phyloP scores from a whole-genome alignment of 2,329 filamentous ascomycete genomes.

The Zasmidium citrigriseum region DNA sequence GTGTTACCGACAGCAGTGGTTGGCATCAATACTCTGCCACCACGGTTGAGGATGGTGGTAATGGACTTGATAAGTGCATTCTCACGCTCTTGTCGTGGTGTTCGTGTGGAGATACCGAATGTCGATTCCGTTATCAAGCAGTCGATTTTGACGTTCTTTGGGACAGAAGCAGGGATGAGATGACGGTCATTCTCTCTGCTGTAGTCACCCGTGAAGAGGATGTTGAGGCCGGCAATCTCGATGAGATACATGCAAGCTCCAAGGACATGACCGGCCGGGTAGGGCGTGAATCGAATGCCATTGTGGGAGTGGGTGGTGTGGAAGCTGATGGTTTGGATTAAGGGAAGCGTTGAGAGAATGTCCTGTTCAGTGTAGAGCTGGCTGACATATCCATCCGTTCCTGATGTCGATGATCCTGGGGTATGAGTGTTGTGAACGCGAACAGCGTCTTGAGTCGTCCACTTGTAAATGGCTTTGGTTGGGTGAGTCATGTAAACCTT shows the following conservation, averaged over 20 bases:
- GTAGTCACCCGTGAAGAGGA: constrained; percentile 97
- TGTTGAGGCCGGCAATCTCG: constrained; percentile 94
- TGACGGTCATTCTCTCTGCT: constrained; percentile 94
- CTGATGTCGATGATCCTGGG: constrained; percentile 26
- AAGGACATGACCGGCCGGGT: constrained; percentile 95
- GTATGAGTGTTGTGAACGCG: constrained; percentile 64
- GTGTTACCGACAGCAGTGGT: constrained; percentile 93
- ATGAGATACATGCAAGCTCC: constrained; percentile 98
- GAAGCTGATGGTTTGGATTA: constrained; percentile 97
- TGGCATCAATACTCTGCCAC: constrained; percentile 88
- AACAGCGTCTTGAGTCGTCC: constrained; percentile 96
- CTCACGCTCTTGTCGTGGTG: constrained; percentile 86
- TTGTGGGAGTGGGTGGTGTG: constrained; percentile 97
- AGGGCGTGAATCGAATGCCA: constrained; percentile 93
- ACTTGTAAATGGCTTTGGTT: constrained; percentile 99
- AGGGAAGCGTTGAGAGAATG: constrained; percentile 86
- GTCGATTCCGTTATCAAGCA: constrained; percentile 97
- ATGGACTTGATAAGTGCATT: constrained; percentile 94
- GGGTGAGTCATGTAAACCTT: constrained; percentile 99
- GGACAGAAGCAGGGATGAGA: constrained; percentile 89
- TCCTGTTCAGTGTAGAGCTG: constrained; percentile 92
- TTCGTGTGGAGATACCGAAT: constrained; percentile 92
- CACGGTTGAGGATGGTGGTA: constrained; percentile 84
- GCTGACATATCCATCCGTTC: constrained; percentile 51
- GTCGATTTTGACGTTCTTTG: constrained; percentile 85